phyloP scores from a whole-genome alignment of 140 eudicot genomes.

The Senecio squalidus region DNA sequence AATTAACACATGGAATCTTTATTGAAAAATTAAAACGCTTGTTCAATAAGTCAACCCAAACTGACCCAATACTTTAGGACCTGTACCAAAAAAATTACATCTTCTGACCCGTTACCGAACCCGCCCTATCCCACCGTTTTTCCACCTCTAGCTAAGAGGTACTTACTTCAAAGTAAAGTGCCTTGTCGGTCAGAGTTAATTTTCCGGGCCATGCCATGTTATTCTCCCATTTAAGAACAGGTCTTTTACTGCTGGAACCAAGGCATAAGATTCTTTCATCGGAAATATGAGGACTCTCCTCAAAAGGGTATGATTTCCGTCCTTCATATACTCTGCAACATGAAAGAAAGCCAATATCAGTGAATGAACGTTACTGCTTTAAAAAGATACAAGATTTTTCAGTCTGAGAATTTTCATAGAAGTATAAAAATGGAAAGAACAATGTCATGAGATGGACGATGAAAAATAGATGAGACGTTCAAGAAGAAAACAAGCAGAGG shows the following conservation, averaged over 20 bases:
- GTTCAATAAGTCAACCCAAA: too few relatives aligned
- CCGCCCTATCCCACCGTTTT: too few relatives aligned
- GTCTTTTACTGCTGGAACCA: slow-evolving; percentile 72
- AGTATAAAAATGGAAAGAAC: background rate
- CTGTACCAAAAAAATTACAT: background rate
- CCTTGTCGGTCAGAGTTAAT: slow-evolving; percentile 72
- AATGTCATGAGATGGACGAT: background rate
- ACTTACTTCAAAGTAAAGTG: slow-evolving; percentile 84
- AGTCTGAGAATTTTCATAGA: background rate
- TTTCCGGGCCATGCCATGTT: slow-evolving; percentile 97
- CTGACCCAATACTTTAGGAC: too few relatives aligned
- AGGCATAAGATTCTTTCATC: slow-evolving; percentile 61
- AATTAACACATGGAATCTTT: too few relatives aligned
- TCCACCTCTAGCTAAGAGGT: too few relatives aligned
- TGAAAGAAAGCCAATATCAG: background rate
- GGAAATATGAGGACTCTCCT: slow-evolving; percentile 31
- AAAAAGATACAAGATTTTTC: background rate
- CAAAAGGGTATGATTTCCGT: slow-evolving; percentile 41
- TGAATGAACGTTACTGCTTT: background rate
- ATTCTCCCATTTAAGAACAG: slow-evolving; percentile 79
- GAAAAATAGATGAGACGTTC: background rate
- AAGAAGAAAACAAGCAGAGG: background rate
- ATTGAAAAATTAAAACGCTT: too few relatives aligned
- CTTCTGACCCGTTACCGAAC: too few relatives aligned
- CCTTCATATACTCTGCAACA: slow-evolving; percentile 71